A percentile compares a stretch with the other conserved stretches of the same genome.
Evolutionary conservation across 1,139 yeast species (phyloP).

Genomic region (Meyerozyma elateridarum): DNA sequence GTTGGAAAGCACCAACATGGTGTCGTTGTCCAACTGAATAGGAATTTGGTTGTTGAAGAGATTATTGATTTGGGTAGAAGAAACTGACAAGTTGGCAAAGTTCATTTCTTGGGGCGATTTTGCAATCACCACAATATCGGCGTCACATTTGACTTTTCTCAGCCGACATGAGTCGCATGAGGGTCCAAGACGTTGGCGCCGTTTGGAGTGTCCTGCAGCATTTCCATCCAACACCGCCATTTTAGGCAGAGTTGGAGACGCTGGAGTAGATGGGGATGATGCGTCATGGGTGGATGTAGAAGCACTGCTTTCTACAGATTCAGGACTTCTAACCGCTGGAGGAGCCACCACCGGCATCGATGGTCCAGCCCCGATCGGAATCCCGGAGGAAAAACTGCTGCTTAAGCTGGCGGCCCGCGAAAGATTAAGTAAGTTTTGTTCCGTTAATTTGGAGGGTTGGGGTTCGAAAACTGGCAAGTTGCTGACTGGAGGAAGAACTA

Average conservation of each 20-base stretch:
- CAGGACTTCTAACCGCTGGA: neutral
- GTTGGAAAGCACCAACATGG: constrained; percentile 19
- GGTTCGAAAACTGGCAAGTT: constrained; percentile 4
- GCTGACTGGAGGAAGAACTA: constrained; percentile 4
- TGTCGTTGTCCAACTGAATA: constrained; percentile 10
- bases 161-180: constrained; percentile 69
- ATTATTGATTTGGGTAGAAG: constrained; percentile 3
- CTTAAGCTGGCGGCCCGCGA: constrained; percentile 1
- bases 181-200: constrained; percentile 68
- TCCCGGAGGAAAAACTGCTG: too few species aligned
- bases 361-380: neutral
- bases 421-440: constrained; percentile 2
- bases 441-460: constrained; percentile 3
- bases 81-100: constrained; percentile 3
- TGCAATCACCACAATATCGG: constrained; percentile 37
- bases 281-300: neutral
- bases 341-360: neutral
- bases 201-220: constrained; percentile 18
- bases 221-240: neutral
- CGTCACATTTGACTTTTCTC: constrained; percentile 74
- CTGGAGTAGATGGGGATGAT: neutral
- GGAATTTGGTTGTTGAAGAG: constrained; percentile 4
- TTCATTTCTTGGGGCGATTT: constrained; percentile 2
- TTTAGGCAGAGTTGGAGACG: neutral
- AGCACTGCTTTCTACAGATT: neutral